Conservation (phyloP, 768 basidiomycete species). For the Hygrophoropsis aurantiaca region DNA sequence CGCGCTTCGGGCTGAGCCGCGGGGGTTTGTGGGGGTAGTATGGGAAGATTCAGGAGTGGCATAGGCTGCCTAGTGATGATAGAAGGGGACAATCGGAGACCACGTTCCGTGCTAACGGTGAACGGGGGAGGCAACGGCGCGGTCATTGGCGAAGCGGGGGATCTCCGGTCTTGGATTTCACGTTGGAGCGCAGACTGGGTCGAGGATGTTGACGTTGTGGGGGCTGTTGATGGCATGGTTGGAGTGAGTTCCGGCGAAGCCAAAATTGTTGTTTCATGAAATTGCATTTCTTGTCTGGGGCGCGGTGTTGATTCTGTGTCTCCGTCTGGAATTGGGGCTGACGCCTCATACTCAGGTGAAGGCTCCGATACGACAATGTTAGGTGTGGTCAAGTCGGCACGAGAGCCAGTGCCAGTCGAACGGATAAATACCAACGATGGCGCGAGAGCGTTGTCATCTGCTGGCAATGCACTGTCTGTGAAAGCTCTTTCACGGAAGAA, state of each 20-base stretch:
- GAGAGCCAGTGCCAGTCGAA: conserved; percentile 6
- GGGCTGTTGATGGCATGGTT: not conserved
- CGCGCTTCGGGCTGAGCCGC: conserved; percentile 10
- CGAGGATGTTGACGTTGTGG: not conserved
- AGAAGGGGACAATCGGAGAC: conserved; percentile 45
- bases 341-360: no score
- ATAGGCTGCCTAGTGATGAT: conserved; percentile 43
- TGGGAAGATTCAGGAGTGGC: conserved; percentile 52
- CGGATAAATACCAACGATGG: conserved; percentile 14
- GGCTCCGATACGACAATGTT: not conserved
- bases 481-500: conserved; percentile 13
- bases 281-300: not conserved
- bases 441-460: conserved; percentile 9
- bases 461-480: not conserved
- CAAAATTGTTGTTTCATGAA: no score
- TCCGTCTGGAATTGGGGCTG: no score
- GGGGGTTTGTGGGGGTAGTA: conserved; percentile 35
- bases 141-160: conserved; percentile 9
- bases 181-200: not conserved
- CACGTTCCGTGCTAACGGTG: conserved; percentile 31
- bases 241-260: no score
- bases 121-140: conserved; percentile 20
- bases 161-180: conserved; percentile 6
- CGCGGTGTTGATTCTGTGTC: conserved; percentile 8
- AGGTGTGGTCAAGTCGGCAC: not conserved